These are phyloP conservation scores for Coemansia asiatica DNA, from an alignment of 192 early-diverging fungal genomes.

Conservation along the genomic window DNA sequence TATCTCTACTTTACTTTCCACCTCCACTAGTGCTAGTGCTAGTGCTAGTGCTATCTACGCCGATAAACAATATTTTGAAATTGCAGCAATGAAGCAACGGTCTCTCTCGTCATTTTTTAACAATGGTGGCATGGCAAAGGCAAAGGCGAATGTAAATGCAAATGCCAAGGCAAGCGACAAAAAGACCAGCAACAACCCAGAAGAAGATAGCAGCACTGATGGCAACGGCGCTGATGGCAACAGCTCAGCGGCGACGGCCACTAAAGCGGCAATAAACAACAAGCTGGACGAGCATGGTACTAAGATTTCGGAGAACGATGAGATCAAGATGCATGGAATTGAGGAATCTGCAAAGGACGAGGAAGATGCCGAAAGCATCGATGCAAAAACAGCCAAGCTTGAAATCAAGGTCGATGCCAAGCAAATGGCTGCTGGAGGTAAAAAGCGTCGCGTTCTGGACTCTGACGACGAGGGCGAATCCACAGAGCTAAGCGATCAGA, in stretches of 20 bases:
- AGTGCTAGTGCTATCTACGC: background rate
- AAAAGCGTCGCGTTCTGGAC: slow-evolving; percentile 13
- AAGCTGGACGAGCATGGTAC: background rate
- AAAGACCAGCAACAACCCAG: background rate
- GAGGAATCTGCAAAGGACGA: background rate
- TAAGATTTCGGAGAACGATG: background rate
- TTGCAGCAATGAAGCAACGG: slow-evolving; percentile 32
- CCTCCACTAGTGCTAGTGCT: background rate
- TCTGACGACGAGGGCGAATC: slow-evolving; percentile 14
- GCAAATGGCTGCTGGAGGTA: background rate
- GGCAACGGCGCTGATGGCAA: no score
- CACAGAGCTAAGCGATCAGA: slow-evolving; percentile 7
- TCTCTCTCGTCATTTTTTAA: slow-evolving; percentile 36
- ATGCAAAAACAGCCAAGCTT: slow-evolving; percentile 8
- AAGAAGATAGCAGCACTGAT: background rate
- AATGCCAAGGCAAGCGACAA: no score
- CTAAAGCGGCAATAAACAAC: background rate
- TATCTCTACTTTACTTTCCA: background rate
- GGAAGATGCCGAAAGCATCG: slow-evolving; percentile 7
- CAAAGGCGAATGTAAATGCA: slow-evolving; percentile 18
- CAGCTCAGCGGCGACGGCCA: no score
- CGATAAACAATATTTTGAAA: background rate
- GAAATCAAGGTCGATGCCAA: background rate
- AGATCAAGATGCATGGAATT: slow-evolving; percentile 7
- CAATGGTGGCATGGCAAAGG: slow-evolving; percentile 20